A percentile compares a stretch with the other conserved stretches of the same genome.
These are phyloP conservation scores for Meredithiella fracta DNA, from an alignment of 2,329 filamentous ascomycete genomes.

Conservation along the genomic window DNA sequence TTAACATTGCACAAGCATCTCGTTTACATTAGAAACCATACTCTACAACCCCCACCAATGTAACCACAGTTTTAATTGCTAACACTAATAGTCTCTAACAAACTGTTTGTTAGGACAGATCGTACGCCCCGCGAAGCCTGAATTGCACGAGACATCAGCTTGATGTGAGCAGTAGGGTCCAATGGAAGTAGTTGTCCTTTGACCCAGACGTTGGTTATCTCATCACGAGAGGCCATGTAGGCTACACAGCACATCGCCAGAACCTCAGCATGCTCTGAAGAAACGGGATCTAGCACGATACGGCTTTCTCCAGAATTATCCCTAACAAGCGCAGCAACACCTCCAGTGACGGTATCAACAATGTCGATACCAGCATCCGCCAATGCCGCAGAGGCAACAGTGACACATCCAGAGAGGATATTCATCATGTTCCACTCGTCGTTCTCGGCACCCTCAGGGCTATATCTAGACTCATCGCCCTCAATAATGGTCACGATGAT, in stretches of 20 bases:
- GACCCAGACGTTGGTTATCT: conserved; percentile 88
- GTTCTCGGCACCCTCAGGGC: conserved; percentile 31
- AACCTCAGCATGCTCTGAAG: conserved; percentile 62
- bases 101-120: conserved; percentile 20
- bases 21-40: neutral
- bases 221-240: conserved; percentile 72
- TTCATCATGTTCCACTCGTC: conserved; percentile 81
- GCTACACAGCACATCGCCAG: conserved; percentile 76
- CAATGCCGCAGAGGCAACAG: conserved; percentile 80
- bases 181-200: conserved; percentile 48
- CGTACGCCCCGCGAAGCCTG: conserved; percentile 26
- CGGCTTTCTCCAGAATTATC: conserved; percentile 22
- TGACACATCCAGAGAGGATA: conserved; percentile 80
- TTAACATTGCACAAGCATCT: neutral
- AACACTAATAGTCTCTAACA: conserved; percentile 22
- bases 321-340: conserved; percentile 64
- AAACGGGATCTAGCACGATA: conserved; percentile 64
- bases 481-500: conserved; percentile 86
- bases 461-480: conserved; percentile 63
- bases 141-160: conserved; percentile 25
- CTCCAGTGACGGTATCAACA: conserved; percentile 75
- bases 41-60: neutral
- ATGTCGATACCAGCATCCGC: conserved; percentile 93
- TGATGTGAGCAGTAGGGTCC: conserved; percentile 20
- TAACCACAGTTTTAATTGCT: neutral